Percentiles rank a stretch among this genome's conserved stretches.
These are phyloP conservation scores for Cryptococcus sp. DNA, from an alignment of 1,284 basidiomycete species.

Conservation along the genomic window DNA sequence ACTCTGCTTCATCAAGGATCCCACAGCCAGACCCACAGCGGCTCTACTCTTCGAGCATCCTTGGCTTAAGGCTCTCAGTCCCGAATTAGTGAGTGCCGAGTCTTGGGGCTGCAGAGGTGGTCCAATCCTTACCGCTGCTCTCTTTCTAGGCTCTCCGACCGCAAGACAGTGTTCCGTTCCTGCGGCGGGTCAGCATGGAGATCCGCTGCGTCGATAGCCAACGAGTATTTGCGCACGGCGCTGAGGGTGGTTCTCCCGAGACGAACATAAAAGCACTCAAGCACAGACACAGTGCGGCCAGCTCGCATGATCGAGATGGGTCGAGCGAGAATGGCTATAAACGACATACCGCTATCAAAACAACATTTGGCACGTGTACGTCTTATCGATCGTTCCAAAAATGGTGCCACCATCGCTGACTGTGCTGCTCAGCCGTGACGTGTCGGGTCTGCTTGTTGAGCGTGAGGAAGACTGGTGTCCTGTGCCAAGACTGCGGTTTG, in stretches of 20 bases:
- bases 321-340: slow-evolving; percentile 52
- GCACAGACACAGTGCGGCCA: slow-evolving; percentile 29
- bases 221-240: slow-evolving; percentile 27
- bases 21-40: slow-evolving; percentile 74
- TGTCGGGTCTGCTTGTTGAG: slow-evolving; percentile 79
- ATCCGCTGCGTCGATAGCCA: slow-evolving; percentile 69
- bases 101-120: background rate
- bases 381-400: slow-evolving; percentile 42
- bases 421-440: slow-evolving; percentile 65
- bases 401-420: slow-evolving; percentile 17
- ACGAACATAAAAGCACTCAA: slow-evolving; percentile 19
- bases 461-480: slow-evolving; percentile 82
- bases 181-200: slow-evolving; percentile 84
- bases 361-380: slow-evolving; percentile 83
- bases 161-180: slow-evolving; percentile 91
- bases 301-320: slow-evolving; percentile 51
- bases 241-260: background rate
- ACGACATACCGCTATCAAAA: slow-evolving; percentile 85
- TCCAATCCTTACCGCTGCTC: background rate
- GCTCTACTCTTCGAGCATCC: slow-evolving; percentile 81
- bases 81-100: slow-evolving; percentile 68
- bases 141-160: slow-evolving; percentile 69
- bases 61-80: slow-evolving; percentile 80
- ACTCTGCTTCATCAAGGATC: slow-evolving; percentile 87
- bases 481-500: slow-evolving; percentile 86